Evolutionary conservation across 2,329 filamentous ascomycete species (phyloP), one percentile per base, ranked within the genome.

Genomic region (Xylaria sp.): DNA sequence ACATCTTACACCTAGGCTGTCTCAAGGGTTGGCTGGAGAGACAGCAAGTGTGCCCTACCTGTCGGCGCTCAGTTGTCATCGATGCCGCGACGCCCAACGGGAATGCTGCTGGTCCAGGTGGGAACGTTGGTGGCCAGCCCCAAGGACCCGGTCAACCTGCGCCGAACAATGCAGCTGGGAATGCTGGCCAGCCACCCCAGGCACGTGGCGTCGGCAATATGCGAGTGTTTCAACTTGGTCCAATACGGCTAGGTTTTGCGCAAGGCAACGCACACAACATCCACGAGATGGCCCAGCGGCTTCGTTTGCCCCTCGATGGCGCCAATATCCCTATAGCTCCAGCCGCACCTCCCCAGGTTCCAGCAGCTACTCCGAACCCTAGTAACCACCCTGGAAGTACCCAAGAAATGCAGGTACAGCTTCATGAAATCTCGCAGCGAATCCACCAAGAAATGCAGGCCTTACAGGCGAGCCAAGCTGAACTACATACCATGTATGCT

Each of bases 41-140:
- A 60, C 94, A 99, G 72, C 94, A 99, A 74, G 92, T 96, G 29
- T 99, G 94, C 70, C 94, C 94, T 6, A 99, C 92, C 2, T 99
- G 94, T 71, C 86, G 94, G 63, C 84, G 90, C 46, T 87, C 93
- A 16, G 94, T 96, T 16, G 89, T 91, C 9, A 76, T 91, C 37
- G 80, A 81, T 2, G 74, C 67, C 58, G 57, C 69, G 39, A 54
- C 68, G 43, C 66, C 66, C 51, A 75, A 72, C 54, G 70, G 70
- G n/a, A 67, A 69, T 8, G 54, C 52, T 51, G 65, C 51, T 40
- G 70, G 66, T 43, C 64, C 62, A 11, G 69, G 66, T 17, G 69
- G 70, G 45, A 70, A 74, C 50, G 51, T 41, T 20, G 62, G 54
- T 44, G 67, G 60, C 39, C 73, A 71, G 41, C 64, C 67, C 43